Conservation (phyloP, 192 early-diverging fungal genomes). For the Geranomyces variabilis region DNA sequence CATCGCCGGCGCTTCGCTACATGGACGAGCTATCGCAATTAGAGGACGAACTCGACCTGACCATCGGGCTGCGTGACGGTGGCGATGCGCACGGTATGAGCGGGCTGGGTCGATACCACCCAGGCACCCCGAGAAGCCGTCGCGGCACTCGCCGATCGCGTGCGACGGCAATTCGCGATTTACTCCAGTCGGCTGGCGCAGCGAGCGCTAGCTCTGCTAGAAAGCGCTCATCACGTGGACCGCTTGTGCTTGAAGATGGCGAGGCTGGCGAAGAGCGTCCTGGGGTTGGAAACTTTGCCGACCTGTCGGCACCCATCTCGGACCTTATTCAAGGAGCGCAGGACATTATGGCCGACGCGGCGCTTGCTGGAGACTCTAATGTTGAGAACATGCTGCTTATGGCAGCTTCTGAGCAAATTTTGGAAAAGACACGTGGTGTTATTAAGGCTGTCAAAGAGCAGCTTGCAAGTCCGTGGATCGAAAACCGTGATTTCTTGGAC, state of each 20-base stretch:
- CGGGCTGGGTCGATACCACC: conserved; percentile 30
- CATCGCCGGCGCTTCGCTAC: conserved; percentile 40
- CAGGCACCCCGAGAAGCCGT: conserved; percentile 19
- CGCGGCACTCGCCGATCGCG: neutral
- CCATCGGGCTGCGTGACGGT: conserved; percentile 36
- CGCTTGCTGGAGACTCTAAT: conserved; percentile 19
- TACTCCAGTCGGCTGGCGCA: conserved; percentile 8
- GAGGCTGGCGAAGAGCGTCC: neutral
- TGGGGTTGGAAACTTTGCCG: neutral
- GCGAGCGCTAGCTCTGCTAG: neutral
- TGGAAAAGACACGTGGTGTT: conserved; percentile 49
- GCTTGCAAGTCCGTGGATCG: conserved; percentile 52
- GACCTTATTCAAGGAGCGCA: conserved; percentile 46
- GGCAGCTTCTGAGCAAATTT: conserved; percentile 38
- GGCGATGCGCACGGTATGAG: neutral
- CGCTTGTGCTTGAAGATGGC: neutral
- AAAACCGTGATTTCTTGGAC: conserved; percentile 56
- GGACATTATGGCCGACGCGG: conserved; percentile 34
- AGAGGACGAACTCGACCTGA: conserved; percentile 52
- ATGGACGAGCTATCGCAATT: conserved; percentile 50
- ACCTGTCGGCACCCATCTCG: conserved; percentile 32
- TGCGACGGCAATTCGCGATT: conserved; percentile 20
- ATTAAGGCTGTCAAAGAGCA: conserved; percentile 59
- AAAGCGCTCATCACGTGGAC: neutral
- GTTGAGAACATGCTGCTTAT: conserved; percentile 38